Conservation (phyloP, 495 filamentous ascomycete species). For the Trichocladium uniseriatum region DNA sequence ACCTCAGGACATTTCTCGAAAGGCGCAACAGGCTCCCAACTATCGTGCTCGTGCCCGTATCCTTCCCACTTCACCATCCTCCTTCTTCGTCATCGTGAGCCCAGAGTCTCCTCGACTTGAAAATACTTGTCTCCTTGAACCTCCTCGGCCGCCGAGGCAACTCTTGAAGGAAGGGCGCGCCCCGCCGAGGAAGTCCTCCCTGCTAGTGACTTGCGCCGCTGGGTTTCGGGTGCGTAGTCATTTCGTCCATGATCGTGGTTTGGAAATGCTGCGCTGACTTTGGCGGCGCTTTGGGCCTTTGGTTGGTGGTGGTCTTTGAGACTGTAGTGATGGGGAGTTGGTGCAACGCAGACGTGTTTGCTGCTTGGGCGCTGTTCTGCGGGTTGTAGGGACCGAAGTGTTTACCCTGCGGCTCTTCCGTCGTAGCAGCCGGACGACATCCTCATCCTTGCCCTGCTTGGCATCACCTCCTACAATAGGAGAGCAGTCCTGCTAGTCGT, state of each 20-base stretch:
- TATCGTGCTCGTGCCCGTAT: constrained; percentile 12
- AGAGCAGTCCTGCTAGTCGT: constrained; percentile 7
- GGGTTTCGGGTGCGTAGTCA: constrained; percentile 1
- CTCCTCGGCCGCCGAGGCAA: constrained; percentile 7
- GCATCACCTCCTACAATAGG: constrained; percentile 8
- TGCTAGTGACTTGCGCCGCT: constrained; percentile 12
- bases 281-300: constrained; percentile 5
- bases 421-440: constrained; percentile 3
- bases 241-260: constrained; percentile 1
- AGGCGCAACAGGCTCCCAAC: constrained; percentile 14
- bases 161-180: constrained; percentile 11
- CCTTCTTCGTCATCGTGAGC: neutral
- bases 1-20: constrained; percentile 10
- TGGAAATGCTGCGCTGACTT: constrained; percentile 2
- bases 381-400: constrained; percentile 3
- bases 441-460: constrained; percentile 3
- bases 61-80: constrained; percentile 12
- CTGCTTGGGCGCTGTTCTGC: constrained; percentile 8
- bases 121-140: constrained; percentile 14
- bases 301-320: neutral
- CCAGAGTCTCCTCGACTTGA: constrained; percentile 11
- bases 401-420: constrained; percentile 5
- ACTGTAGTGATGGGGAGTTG: constrained; percentile 3
- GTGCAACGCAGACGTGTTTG: constrained; percentile 7
- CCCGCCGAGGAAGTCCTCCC: constrained; percentile 12